A percentile compares a stretch with the other conserved stretches of the same genome.
Evolutionary conservation across 2,329 filamentous ascomycete genomes (phyloP).

Genomic region (Cercospora nicotianae): DNA sequence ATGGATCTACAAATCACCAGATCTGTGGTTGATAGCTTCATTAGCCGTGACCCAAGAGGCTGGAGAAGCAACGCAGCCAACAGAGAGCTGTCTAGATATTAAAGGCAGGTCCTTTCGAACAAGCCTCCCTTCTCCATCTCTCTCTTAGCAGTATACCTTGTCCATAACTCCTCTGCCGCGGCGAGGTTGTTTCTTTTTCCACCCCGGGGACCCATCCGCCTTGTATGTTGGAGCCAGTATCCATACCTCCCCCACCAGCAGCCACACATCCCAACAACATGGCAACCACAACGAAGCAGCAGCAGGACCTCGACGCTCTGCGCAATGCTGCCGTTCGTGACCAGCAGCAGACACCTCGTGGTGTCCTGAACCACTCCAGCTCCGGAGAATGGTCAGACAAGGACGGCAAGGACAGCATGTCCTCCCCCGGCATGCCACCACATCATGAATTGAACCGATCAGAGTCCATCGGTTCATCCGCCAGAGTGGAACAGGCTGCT

Average conservation of each 20-base stretch:
- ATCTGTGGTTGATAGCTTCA: slow-evolving; percentile 5
- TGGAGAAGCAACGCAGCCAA: slow-evolving; percentile 9
- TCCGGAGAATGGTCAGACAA: slow-evolving; percentile 21
- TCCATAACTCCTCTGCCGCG: slow-evolving; percentile 5
- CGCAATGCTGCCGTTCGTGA: slow-evolving; percentile 13
- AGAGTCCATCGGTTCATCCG: not conserved
- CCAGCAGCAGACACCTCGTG: not conserved
- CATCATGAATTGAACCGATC: not conserved
- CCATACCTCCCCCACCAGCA: slow-evolving; percentile 11
- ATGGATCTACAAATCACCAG: slow-evolving; percentile 10
- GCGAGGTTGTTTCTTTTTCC: not conserved
- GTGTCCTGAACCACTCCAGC: slow-evolving; percentile 17
- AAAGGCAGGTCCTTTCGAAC: slow-evolving; percentile 15
- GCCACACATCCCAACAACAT: slow-evolving; percentile 8
- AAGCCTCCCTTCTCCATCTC: slow-evolving; percentile 2
- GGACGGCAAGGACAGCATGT: slow-evolving; percentile 18
- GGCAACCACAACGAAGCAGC: slow-evolving; percentile 8
- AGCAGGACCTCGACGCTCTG: slow-evolving; percentile 16
- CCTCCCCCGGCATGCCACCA: slow-evolving; percentile 13
- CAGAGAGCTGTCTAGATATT: slow-evolving; percentile 10
- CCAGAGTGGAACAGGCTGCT: not conserved
- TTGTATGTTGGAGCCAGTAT: slow-evolving; percentile 21
- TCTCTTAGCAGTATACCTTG: slow-evolving; percentile 3
- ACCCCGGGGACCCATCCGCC: not conserved
- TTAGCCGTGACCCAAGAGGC: slow-evolving; percentile 8